Percentiles rank a stretch among this genome's conserved stretches.
Evolutionary conservation across 2,329 filamentous ascomycete species (phyloP).

Genomic region (Bipolaris zeicola): DNA sequence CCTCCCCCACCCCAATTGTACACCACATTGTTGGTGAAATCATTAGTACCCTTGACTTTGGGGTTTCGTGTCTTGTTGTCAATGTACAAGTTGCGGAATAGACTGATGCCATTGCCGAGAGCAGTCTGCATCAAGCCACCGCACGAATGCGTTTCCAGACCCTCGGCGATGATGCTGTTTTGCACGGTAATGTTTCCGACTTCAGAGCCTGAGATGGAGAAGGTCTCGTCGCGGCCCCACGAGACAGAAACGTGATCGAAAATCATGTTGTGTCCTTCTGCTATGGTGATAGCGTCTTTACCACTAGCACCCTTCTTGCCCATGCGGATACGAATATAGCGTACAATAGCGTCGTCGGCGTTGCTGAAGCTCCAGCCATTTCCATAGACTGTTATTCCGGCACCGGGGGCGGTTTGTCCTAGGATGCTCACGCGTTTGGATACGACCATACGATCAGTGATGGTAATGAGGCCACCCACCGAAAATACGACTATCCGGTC

Average conservation of each 20-base stretch:
- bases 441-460: constrained; percentile 55
- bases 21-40: constrained; percentile 58
- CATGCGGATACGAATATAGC: constrained; percentile 63
- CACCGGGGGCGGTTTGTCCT: constrained; percentile 58
- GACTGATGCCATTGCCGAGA: constrained; percentile 54
- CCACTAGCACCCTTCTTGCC: constrained; percentile 57
- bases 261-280: constrained; percentile 60
- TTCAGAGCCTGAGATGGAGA: constrained; percentile 56
- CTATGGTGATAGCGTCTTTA: constrained; percentile 62
- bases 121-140: constrained; percentile 58
- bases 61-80: constrained; percentile 64
- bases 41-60: constrained; percentile 62
- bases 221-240: constrained; percentile 64
- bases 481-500: constrained; percentile 59
- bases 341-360: constrained; percentile 59
- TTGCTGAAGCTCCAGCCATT: constrained; percentile 61
- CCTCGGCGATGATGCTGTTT: constrained; percentile 61
- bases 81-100: constrained; percentile 62
- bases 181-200: constrained; percentile 58
- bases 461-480: constrained; percentile 58
- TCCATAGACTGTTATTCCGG: constrained; percentile 60
- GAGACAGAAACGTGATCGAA: constrained; percentile 61
- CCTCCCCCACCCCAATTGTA: constrained; percentile 63
- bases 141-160: constrained; percentile 60
- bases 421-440: constrained; percentile 57